phyloP scores from a whole-genome alignment of 352 stramenopile species.

The Pythium oligandrum region DNA sequence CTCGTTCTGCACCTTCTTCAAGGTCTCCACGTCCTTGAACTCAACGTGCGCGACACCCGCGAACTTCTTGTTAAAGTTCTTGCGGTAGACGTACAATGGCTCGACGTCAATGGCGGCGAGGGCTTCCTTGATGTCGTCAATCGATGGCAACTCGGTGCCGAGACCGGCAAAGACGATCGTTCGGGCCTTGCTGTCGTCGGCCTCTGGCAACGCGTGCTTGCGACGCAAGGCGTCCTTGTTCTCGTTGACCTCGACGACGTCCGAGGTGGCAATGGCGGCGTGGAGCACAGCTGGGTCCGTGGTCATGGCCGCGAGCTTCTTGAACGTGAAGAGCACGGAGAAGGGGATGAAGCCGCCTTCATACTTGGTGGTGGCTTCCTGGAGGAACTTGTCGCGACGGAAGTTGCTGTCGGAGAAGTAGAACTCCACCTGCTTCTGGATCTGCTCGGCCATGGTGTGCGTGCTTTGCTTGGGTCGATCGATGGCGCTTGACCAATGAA shows the following conservation, averaged over 20 bases:
- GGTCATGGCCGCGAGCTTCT: constrained; percentile 86
- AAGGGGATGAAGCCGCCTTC: constrained; percentile 83
- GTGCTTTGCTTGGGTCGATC: constrained; percentile 5
- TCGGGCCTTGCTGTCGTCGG: constrained; percentile 53
- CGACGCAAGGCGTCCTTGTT: constrained; percentile 72
- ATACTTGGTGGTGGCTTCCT: constrained; percentile 80
- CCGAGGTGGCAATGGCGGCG: constrained; percentile 62
- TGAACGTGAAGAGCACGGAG: constrained; percentile 88
- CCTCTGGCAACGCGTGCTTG: constrained; percentile 57
- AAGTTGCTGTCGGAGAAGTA: constrained; percentile 93
- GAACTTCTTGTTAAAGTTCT: constrained; percentile 69
- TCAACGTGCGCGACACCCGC: constrained; percentile 71
- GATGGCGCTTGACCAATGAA: not conserved
- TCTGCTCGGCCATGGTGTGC: constrained; percentile 57
- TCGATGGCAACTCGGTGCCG: constrained; percentile 48
- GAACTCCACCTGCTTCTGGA: constrained; percentile 91
- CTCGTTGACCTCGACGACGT: constrained; percentile 78
- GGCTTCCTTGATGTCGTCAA: constrained; percentile 78
- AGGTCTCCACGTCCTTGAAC: constrained; percentile 51
- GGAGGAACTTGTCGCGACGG: constrained; percentile 87
- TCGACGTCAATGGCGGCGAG: constrained; percentile 51
- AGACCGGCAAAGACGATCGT: constrained; percentile 73
- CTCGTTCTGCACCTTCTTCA: constrained; percentile 44
- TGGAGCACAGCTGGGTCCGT: constrained; percentile 65
- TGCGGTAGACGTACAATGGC: constrained; percentile 69